Percentiles rank a stretch among this genome's conserved stretches.
phyloP scores from a whole-genome alignment of 2,329 filamentous ascomycete genomes.

The Exophiala spinifera region DNA sequence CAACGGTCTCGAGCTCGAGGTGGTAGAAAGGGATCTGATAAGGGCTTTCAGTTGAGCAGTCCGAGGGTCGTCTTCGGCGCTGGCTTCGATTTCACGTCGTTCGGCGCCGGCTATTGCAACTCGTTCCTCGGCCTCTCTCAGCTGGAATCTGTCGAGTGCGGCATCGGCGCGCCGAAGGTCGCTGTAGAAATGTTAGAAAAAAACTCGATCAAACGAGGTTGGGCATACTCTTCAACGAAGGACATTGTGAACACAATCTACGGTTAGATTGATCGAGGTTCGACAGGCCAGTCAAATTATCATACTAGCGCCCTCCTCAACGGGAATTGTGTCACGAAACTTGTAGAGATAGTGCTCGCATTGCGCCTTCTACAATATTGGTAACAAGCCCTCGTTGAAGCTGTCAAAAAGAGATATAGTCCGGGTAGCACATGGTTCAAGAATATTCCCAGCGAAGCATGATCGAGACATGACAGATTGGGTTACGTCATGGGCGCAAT shows the following conservation, averaged over 20 bases:
- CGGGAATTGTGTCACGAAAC: background rate
- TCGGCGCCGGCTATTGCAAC: conserved; percentile 6
- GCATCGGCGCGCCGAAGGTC: conserved; percentile 57
- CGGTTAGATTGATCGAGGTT: background rate
- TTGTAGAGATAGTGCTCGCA: too few relatives aligned
- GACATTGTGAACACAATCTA: conserved; percentile 14
- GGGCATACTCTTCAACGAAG: conserved; percentile 20
- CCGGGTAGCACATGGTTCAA: too few relatives aligned
- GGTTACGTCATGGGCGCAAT: background rate
- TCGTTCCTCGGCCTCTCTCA: conserved; percentile 35
- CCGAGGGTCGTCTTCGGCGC: conserved; percentile 27
- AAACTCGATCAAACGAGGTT: too few relatives aligned
- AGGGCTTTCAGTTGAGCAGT: conserved; percentile 58
- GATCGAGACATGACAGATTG: background rate
- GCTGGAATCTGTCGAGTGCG: conserved; percentile 57
- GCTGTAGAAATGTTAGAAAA: conserved; percentile 35
- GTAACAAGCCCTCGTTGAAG: too few relatives aligned
- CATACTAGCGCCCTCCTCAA: background rate
- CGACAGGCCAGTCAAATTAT: background rate
- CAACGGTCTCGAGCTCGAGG: conserved; percentile 61
- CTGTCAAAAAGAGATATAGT: too few relatives aligned
- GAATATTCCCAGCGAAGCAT: too few relatives aligned
- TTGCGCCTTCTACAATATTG: too few relatives aligned
- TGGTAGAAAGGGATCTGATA: conserved; percentile 68
- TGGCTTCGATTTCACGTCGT: conserved; percentile 11